Conservation (phyloP, 306 rosid genomes). For the Canavalia ensiformis region DNA sequence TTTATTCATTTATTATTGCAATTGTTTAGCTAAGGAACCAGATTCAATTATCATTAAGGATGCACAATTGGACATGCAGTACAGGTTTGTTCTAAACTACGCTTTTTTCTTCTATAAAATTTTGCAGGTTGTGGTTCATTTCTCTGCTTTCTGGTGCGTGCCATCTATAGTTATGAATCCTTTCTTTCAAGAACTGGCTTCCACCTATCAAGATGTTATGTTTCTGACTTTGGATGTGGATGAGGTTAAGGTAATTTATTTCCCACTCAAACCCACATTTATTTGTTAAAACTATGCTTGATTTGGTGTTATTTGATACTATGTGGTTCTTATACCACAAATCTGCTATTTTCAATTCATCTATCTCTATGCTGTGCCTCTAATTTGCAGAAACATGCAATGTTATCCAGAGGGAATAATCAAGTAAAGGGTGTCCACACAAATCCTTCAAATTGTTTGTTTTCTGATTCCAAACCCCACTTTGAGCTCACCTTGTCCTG, state of each 20-base stretch:
- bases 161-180: slow-evolving; percentile 57
- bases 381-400: slow-evolving; percentile 13
- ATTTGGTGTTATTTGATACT: slow-evolving; percentile 9
- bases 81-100: slow-evolving; percentile 16
- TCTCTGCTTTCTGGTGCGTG: slow-evolving; percentile 66
- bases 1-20: not conserved
- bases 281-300: not conserved
- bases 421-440: slow-evolving; percentile 13
- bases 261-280: slow-evolving; percentile 31
- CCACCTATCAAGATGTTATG: slow-evolving; percentile 45
- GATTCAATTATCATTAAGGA: not conserved
- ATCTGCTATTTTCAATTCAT: slow-evolving; percentile 15
- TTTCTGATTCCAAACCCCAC: slow-evolving; percentile 42
- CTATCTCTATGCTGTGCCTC: not conserved
- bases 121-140: slow-evolving; percentile 63
- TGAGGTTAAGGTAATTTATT: slow-evolving; percentile 59
- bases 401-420: slow-evolving; percentile 43
- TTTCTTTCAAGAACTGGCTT: slow-evolving; percentile 59
- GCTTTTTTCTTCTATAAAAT: not conserved
- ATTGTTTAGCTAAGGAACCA: slow-evolving; percentile 16
- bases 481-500: slow-evolving; percentile 37
- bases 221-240: slow-evolving; percentile 63
- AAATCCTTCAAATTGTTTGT: slow-evolving; percentile 40
- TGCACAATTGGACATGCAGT: not conserved
- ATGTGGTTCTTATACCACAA: not conserved